phyloP scores from a whole-genome alignment of 169 alveolate genomes.

The Plasmodium reichenowi region DNA sequence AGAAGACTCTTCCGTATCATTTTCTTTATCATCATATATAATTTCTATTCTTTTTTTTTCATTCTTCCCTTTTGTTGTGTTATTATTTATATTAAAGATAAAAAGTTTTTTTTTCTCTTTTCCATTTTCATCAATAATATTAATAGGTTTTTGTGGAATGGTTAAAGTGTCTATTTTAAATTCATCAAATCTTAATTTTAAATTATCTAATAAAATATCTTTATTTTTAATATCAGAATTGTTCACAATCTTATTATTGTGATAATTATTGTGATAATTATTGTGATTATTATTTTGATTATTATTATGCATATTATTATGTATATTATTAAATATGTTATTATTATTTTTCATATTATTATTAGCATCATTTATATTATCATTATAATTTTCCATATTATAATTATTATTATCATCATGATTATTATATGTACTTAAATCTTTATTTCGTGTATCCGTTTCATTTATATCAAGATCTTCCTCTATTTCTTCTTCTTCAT shows the following conservation, averaged over 20 bases:
- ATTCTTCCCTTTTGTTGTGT: slow-evolving; percentile 16
- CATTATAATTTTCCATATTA: background rate
- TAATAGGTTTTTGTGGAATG: slow-evolving; percentile 43
- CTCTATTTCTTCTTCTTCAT: slow-evolving; percentile 38
- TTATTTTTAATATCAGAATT: slow-evolving; percentile 33
- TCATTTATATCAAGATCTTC: slow-evolving; percentile 3
- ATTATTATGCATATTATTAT: background rate
- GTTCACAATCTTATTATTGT: background rate
- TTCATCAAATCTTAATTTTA: slow-evolving; percentile 58
- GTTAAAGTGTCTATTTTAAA: slow-evolving; percentile 51
- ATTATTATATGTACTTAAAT: background rate
- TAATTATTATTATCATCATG: background rate
- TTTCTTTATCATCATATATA: slow-evolving; percentile 12
- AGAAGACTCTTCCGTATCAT: slow-evolving; percentile 2
- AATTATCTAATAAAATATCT: slow-evolving; percentile 46
- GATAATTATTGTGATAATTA: too few relatives aligned
- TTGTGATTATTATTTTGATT: background rate
- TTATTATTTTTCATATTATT: background rate
- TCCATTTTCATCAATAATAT: slow-evolving; percentile 58
- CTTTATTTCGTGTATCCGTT: background rate
- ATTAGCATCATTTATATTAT: background rate
- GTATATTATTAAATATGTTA: background rate
- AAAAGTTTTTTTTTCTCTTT: slow-evolving; percentile 53
- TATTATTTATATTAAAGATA: slow-evolving; percentile 65
- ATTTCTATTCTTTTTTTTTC: slow-evolving; percentile 60